Conservation (phyloP, 305 asterid species). For the Fraxinus nigra region DNA sequence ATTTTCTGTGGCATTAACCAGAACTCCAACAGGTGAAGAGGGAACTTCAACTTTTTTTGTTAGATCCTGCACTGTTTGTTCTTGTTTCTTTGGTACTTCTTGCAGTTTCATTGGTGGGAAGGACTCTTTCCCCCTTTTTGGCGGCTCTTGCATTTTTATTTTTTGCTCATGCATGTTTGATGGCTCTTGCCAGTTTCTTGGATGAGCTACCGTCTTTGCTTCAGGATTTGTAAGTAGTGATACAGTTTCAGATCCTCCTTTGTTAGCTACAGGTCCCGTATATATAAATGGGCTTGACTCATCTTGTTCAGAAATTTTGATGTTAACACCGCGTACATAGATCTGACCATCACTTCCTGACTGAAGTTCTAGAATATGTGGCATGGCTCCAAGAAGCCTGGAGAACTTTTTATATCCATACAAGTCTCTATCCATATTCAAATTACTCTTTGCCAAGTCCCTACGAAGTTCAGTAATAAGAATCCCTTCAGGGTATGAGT, state of each 20-base stretch:
- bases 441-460: slow-evolving; percentile 45
- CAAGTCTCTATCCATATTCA: slow-evolving; percentile 52
- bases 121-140: slow-evolving; percentile 12
- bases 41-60: slow-evolving; percentile 26
- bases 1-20: slow-evolving; percentile 33
- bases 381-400: slow-evolving; percentile 75
- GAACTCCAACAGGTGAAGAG: slow-evolving; percentile 29
- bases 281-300: slow-evolving; percentile 29
- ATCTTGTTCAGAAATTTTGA: slow-evolving; percentile 35
- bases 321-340: slow-evolving; percentile 30
- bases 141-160: slow-evolving; percentile 7
- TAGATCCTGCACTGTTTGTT: slow-evolving; percentile 28
- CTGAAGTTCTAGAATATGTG: slow-evolving; percentile 52
- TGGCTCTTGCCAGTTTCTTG: not conserved
- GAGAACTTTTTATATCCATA: slow-evolving; percentile 76
- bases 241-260: slow-evolving; percentile 28
- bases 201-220: not conserved
- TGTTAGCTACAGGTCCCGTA: slow-evolving; percentile 24
- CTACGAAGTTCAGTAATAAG: slow-evolving; percentile 50
- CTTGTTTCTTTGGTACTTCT: slow-evolving; percentile 25
- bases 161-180: slow-evolving; percentile 21
- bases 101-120: slow-evolving; percentile 14
- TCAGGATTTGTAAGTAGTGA: not conserved
- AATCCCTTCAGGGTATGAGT: slow-evolving; percentile 64
- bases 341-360: slow-evolving; percentile 36